Evolutionary conservation across 495 filamentous ascomycete species (phyloP).

Genomic region (Corynascus novoguineensis): DNA sequence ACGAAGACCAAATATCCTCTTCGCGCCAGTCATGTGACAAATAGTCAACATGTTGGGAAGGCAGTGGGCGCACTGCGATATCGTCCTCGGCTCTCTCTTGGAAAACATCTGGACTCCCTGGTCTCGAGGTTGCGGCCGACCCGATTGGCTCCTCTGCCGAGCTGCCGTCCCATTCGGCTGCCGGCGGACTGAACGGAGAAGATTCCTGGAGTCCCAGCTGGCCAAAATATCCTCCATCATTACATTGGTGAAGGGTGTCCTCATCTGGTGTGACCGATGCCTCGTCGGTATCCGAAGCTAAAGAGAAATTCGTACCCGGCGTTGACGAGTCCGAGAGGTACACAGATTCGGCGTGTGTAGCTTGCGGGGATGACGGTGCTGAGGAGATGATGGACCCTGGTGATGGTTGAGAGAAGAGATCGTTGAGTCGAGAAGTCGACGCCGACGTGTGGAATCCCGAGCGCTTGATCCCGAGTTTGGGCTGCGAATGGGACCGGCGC

Average conservation of each 20-base stretch:
- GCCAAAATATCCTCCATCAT: slow-evolving; percentile 44
- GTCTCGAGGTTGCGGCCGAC: slow-evolving; percentile 42
- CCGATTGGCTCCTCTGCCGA: slow-evolving; percentile 42
- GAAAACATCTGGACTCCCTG: slow-evolving; percentile 40
- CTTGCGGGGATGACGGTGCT: slow-evolving; percentile 42
- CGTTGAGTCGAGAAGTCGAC: slow-evolving; percentile 40
- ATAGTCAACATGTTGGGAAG: slow-evolving; percentile 92
- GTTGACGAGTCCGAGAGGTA: slow-evolving; percentile 48
- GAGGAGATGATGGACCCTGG: slow-evolving; percentile 45
- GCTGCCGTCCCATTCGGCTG: slow-evolving; percentile 40
- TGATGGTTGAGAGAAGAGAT: slow-evolving; percentile 33
- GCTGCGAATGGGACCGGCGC: slow-evolving; percentile 47
- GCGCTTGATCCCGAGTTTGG: slow-evolving; percentile 35
- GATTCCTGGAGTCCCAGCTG: slow-evolving; percentile 45
- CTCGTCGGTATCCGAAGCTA: slow-evolving; percentile 49
- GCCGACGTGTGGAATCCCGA: slow-evolving; percentile 37
- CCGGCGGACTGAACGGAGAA: slow-evolving; percentile 40
- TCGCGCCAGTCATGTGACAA: slow-evolving; percentile 92
- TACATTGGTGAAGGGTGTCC: slow-evolving; percentile 55
- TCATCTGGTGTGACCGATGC: slow-evolving; percentile 42
- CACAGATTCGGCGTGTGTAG: slow-evolving; percentile 33
- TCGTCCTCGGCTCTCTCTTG: slow-evolving; percentile 70
- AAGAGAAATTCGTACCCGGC: slow-evolving; percentile 58
- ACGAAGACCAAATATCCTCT: slow-evolving; percentile 97
- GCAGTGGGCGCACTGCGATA: slow-evolving; percentile 66